Evolutionary conservation across 2,329 filamentous ascomycete species (phyloP), one percentile per base, ranked within the genome.

Genomic region (Arthrinium puccinioides): DNA sequence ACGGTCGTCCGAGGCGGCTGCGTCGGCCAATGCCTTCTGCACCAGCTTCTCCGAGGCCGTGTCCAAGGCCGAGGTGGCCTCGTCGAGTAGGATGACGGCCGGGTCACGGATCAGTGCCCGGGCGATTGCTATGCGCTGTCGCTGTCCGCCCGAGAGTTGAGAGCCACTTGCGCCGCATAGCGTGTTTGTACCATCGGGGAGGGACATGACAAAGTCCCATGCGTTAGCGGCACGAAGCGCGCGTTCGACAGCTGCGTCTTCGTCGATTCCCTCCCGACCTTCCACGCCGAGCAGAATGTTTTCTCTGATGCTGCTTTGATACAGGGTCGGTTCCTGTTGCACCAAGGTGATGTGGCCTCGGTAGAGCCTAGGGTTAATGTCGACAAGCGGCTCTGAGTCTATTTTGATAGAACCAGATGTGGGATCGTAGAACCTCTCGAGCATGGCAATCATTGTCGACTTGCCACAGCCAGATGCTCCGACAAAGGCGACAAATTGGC

Each of bases 191-290:
- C 69, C 66, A 25, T 76, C 31, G 9, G 31, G 31, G n/a, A 33
- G 9, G 3, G 31, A 33, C 6, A 23, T 21, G 63, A 94, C 87
- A 55, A 94, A 94, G 52, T 94, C 87, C 61, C 89, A 88, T 46
- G 94, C 94, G 55, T 94, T 94, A 47, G 88, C 85, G 2, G 86
- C 88, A 51, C 80, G 75, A 36, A 84, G 72, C 35, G 97, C 71
- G 2, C 74, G 73, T 10, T 20, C 29, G 19, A 20, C 29, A 3
- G 29, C 5, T 6, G 21, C 29, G 11, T 31, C 21, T 3, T 5
- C 10, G 10, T 31, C 29, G 15, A n/a, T 4, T 5, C 78, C 77
- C n/a, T n/a, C n/a, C n/a, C n/a, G n/a, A n/a, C n/a, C n/a, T n/a
- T n/a, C n/a, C n/a, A n/a, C 52, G 10, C 79, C 80, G 0, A 84